Conservation (phyloP, 257 asterid species). For the Scutellaria baicalensis region DNA sequence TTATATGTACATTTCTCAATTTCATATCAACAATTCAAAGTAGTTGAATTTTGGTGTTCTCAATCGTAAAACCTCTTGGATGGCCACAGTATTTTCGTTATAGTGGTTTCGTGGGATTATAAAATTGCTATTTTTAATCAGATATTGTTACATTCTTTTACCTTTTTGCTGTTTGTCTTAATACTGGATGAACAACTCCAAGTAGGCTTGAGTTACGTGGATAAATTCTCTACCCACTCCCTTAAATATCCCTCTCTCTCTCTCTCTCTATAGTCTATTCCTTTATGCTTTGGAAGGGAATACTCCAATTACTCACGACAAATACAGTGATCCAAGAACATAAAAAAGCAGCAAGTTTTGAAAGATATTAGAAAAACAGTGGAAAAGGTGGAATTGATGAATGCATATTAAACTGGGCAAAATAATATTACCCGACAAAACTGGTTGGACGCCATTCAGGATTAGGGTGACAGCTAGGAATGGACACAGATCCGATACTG, state of each 20-base stretch:
- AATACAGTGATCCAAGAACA: not conserved
- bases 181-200: not conserved
- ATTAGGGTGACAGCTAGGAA: slow-evolving; percentile 48
- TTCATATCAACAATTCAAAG: not conserved
- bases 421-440: slow-evolving; percentile 37
- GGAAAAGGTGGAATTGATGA: too few relatives aligned
- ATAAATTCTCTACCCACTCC: not conserved
- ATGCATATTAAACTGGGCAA: not conserved
- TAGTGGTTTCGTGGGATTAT: too few relatives aligned
- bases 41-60: too few relatives aligned
- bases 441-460: slow-evolving; percentile 56
- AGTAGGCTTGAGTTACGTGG: not conserved
- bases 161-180: not conserved
- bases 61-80: too few relatives aligned
- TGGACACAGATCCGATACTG: slow-evolving; percentile 53
- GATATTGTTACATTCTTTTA: not conserved
- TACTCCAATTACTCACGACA: not conserved
- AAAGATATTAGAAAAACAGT: not conserved
- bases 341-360: not conserved
- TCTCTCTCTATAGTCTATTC: too few relatives aligned
- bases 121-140: too few relatives aligned
- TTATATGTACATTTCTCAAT: not conserved
- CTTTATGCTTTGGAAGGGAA: too few relatives aligned
- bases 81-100: too few relatives aligned
- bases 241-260: too few relatives aligned